Conservation (phyloP, 2,329 filamentous ascomycete species). For the Aureobasidium musti region DNA sequence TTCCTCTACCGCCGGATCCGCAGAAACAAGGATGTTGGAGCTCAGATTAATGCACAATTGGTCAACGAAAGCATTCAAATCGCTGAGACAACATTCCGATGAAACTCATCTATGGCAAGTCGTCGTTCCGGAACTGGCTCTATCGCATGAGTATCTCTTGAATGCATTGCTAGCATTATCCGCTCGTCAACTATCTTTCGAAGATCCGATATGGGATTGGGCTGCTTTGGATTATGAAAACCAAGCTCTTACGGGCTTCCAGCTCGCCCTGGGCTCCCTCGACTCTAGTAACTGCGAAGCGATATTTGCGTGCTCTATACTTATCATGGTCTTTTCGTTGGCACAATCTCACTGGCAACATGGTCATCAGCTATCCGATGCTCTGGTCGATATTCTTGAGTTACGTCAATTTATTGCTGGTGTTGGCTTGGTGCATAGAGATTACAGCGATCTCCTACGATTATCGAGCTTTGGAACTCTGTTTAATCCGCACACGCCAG, state of each 20-base stretch:
- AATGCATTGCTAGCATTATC: conserved; percentile 11
- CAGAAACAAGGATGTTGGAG: background rate
- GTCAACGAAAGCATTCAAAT: conserved; percentile 5
- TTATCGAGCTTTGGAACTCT: background rate
- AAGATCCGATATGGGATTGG: background rate
- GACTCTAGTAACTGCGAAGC: background rate
- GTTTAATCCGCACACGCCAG: background rate
- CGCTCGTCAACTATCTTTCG: background rate
- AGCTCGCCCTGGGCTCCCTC: background rate
- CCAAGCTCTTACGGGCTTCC: background rate
- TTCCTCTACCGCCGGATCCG: background rate
- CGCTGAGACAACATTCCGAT: background rate
- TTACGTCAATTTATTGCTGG: background rate
- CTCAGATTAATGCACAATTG: conserved; percentile 10
- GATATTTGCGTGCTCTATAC: conserved; percentile 2
- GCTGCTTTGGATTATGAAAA: conserved; percentile 21
- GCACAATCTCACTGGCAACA: conserved; percentile 2
- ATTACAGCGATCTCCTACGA: background rate
- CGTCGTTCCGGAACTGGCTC: conserved; percentile 7
- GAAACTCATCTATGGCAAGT: conserved; percentile 16
- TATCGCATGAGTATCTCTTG: conserved; percentile 1
- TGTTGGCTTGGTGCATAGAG: background rate
- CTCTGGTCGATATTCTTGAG: background rate
- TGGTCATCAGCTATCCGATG: background rate
- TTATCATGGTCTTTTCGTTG: conserved; percentile 8